phyloP scores from a whole-genome alignment of 2,329 filamentous ascomycete species.

The Colletotrichum trifolii region DNA sequence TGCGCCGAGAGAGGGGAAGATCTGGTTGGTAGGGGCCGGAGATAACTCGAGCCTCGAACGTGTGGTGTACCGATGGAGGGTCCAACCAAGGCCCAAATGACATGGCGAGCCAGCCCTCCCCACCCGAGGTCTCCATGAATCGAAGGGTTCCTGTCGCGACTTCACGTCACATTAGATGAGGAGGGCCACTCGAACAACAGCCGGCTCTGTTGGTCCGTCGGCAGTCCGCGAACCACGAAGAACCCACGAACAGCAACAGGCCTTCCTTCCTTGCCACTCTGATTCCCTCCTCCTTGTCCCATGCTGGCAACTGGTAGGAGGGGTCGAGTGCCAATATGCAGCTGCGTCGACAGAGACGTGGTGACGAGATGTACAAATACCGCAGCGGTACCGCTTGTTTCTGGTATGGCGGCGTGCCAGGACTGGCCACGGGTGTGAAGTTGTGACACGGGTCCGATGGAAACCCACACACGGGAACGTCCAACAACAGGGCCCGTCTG shows the following conservation, averaged over 20 bases:
- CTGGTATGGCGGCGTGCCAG: conserved; percentile 5
- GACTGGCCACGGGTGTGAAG: conserved; percentile 16
- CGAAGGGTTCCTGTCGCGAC: conserved; percentile 10
- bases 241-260: conserved; percentile 13
- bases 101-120: neutral
- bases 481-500: conserved; percentile 34
- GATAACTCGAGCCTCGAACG: conserved; percentile 8
- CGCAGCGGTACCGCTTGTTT: conserved; percentile 30
- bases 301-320: conserved; percentile 22
- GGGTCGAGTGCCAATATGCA: conserved; percentile 21
- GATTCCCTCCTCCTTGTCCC: neutral
- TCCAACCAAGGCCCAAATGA: neutral
- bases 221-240: conserved; percentile 17
- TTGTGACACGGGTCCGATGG: conserved; percentile 20
- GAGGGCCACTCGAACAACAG: conserved; percentile 25
- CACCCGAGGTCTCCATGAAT: conserved; percentile 6
- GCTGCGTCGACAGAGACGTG: conserved; percentile 27
- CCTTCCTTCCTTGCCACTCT: conserved; percentile 3
- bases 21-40: conserved; percentile 20
- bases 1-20: conserved; percentile 3
- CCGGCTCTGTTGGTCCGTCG: conserved; percentile 18
- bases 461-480: conserved; percentile 27
- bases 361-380: conserved; percentile 29
- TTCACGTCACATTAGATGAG: conserved; percentile 22
- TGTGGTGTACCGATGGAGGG: neutral